Base-by-base conservation (phyloP, 768 basidiomycete genomes). In the Mycena venus region DNA sequence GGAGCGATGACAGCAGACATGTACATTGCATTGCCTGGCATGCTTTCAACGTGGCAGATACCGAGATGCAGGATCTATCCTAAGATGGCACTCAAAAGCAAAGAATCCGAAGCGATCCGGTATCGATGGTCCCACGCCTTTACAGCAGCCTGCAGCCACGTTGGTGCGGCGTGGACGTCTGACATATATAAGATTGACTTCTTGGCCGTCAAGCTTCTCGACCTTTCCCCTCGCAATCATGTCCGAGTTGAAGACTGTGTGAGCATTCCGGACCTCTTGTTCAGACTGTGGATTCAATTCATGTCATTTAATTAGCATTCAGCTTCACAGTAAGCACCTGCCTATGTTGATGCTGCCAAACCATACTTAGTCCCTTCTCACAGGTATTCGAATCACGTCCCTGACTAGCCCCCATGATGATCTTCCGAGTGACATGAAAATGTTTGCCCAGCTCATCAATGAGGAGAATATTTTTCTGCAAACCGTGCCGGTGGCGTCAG, bases 161-260 rank as follows among this genome's bases (percentile, higher is more conserved):
- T 44, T n/a, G 6, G 9, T 21, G 17, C 9, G 44, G 40, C 44
- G 62, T 42, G 60, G 60, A 61, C 25, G 27, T 62, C 61, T 62
- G 61, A 44, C 40, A 62, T 64, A 62, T 64, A 64, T 51, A 64
- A 64, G 44, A 64, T 64, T 47, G 47, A 64, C 44, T 64, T 64
- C 47, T 21, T 64, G 63, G 63, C 47, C 47, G 34, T 51, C 47
- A 51, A 64, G 63, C 47, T 19, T 64, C 12, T 64, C 36, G 44
- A 64, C 44, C 29, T n/a, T 64, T 64, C 47, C 42, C 63, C 63
- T 49, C 63, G 23, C 63, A 64, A 51, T 34, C 60, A 62, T 62
- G 60, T 62, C 60, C 38, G 40, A n/a, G n/a, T n/a, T n/a, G n/a
- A n/a, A n/a, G n/a, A n/a, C n/a, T n/a, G n/a, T n/a, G n/a, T n/a